Percentiles rank a stretch among this genome's conserved stretches.
Conservation (phyloP, 2,329 filamentous ascomycete genomes). For the Monosporascus cannonballus region DNA sequence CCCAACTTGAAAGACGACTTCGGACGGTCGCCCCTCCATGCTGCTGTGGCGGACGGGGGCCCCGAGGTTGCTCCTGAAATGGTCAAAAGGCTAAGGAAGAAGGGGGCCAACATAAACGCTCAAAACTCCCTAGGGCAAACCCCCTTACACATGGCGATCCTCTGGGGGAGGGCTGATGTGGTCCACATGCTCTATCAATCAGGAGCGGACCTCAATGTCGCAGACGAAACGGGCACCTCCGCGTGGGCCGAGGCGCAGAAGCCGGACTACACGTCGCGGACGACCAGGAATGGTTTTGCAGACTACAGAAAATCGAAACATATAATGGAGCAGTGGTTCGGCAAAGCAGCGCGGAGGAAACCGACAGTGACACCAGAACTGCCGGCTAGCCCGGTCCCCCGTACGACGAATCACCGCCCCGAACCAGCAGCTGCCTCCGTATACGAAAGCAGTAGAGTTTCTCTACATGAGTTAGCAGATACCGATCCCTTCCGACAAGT, state of each 20-base stretch:
- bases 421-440: too few relatives aligned
- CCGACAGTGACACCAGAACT: not conserved
- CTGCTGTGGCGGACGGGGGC: conserved; percentile 2
- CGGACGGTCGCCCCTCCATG: conserved; percentile 3
- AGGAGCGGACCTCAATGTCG: conserved; percentile 3
- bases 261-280: conserved; percentile 1
- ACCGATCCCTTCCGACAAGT: too few relatives aligned
- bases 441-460: too few relatives aligned
- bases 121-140: conserved; percentile 10
- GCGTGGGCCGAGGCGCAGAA: conserved; percentile 6
- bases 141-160: conserved; percentile 11
- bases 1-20: not conserved
- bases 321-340: conserved; percentile 1
- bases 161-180: conserved; percentile 7
- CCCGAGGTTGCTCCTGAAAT: conserved; percentile 1
- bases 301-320: conserved; percentile 1
- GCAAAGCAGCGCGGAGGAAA: not conserved
- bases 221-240: conserved; percentile 1
- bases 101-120: conserved; percentile 6
- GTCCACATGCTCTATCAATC: conserved; percentile 2
- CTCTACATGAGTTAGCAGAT: too few relatives aligned
- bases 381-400: too few relatives aligned
- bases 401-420: too few relatives aligned
- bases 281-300: not conserved
- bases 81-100: conserved; percentile 1